Base-by-base conservation (phyloP, 305 asterid species). In the Rubia tinctorum region DNA sequence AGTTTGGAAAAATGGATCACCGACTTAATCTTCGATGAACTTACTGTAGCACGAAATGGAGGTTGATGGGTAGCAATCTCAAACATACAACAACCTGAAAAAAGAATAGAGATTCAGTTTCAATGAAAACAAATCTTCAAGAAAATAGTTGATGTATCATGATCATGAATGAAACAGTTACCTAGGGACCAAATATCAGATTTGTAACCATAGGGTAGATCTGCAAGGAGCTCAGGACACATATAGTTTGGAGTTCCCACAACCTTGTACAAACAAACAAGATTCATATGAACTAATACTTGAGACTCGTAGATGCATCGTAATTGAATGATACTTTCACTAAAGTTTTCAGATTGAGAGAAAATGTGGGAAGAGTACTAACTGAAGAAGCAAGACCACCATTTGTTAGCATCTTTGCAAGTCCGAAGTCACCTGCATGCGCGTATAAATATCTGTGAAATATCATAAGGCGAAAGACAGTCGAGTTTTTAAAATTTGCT, bases 181-280 rank as follows among this genome's bases (percentile, higher is more conserved):
- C 98, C 97, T 79, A 93, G 84, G 59, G 98, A 90, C 98, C 97
- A 93, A 81, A 91, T 91, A 68, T 93, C 98, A 18, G 97, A 91
- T 81, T 90, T 93, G 75, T 90, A 90, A 77, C 97, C 96, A 65
- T 93, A 93, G 7, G 98, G 98, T 78, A 91, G 81, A 78, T 90
- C 97, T 40, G 96, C 96, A 61, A 93, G 90, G 51, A 91, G 92
- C 83, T 93, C 98, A 0, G 98, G 98, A 67, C 98, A 93, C 97
- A 93, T 93, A 81, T 93, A 93, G 77, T 88, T 88, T 63, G 97
- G 98, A 71, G 98, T 93, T 27, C 98, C 97, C 37, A 93, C 98
- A 13, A 93, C 87, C 98, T 93, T 43, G 51, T 42, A 10, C 71
- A 30, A n/a, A 69, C 18, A 39, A 74, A 44, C 44, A 25, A 61